Conservation (phyloP, 2,329 filamentous ascomycete genomes). For the Ophiostoma himal-ulmi region DNA sequence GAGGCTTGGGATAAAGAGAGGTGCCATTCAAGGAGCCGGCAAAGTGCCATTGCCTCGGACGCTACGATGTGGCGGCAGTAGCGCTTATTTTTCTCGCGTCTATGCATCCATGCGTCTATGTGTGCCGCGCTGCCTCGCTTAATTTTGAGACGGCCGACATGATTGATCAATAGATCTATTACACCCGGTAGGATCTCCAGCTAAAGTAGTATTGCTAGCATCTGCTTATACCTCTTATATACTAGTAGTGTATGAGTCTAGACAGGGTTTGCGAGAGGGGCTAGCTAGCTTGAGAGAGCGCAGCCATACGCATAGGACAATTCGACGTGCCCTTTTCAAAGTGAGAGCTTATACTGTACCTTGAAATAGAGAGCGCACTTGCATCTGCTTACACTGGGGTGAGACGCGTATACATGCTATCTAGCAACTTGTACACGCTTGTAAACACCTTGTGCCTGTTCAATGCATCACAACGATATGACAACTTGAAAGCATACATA, state of each 20-base stretch:
- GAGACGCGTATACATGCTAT: too few relatives aligned
- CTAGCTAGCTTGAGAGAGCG: not conserved
- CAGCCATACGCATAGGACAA: not conserved
- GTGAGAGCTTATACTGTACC: not conserved
- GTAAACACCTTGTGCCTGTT: not conserved
- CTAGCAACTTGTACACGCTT: too few relatives aligned
- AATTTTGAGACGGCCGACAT: not conserved
- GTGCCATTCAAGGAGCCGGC: not conserved
- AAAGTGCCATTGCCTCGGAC: not conserved
- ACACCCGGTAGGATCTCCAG: not conserved
- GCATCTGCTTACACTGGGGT: not conserved
- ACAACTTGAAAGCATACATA: too few relatives aligned
- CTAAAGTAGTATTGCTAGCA: not conserved
- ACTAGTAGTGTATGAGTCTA: not conserved
- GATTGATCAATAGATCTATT: not conserved
- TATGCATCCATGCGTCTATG: not conserved
- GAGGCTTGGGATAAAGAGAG: not conserved
- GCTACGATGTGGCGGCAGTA: slow-evolving; percentile 6
- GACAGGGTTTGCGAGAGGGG: not conserved
- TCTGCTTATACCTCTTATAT: not conserved
- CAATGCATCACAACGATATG: too few relatives aligned
- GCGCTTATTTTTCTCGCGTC: not conserved
- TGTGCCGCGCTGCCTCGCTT: not conserved
- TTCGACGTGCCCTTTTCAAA: too few relatives aligned
- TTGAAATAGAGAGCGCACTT: not conserved